phyloP scores from a whole-genome alignment of 202 grass and related monocot genomes.

The Schoenoplectus tabernaemontani region DNA sequence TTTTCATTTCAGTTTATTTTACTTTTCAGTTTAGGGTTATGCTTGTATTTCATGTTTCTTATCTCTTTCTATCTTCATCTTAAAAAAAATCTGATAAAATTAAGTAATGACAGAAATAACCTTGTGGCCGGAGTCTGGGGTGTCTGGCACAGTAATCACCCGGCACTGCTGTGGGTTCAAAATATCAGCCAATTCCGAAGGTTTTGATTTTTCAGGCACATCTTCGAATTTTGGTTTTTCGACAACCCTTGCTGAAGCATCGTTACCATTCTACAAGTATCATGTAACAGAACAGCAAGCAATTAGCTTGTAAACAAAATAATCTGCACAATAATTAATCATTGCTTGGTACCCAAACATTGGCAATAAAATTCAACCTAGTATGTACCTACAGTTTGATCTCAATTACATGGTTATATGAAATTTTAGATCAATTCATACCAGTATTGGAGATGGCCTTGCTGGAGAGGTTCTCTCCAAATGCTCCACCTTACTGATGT shows the following conservation, averaged over 20 bases:
- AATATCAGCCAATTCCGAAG: conserved; percentile 66
- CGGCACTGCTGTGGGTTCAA: conserved; percentile 66
- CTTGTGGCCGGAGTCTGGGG: conserved; percentile 62
- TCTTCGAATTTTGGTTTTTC: conserved; percentile 86
- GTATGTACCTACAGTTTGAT: background rate
- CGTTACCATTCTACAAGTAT: conserved; percentile 65
- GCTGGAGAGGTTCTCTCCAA: conserved; percentile 88
- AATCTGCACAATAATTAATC: background rate
- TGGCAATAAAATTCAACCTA: conserved; percentile 4
- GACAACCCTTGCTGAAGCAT: conserved; percentile 58
- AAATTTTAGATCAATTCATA: conserved; percentile 24
- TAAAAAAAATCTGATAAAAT: conserved; percentile 16
- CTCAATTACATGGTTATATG: background rate
- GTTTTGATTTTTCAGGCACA: conserved; percentile 59
- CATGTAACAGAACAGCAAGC: conserved; percentile 23
- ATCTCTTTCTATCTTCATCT: too few species aligned
- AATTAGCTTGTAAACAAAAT: conserved; percentile 14
- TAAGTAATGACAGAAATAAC: conserved; percentile 33
- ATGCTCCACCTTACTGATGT: conserved; percentile 62
- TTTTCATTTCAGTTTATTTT: too few species aligned
- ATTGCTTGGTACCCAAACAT: background rate
- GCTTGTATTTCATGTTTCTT: too few species aligned
- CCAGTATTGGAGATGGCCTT: conserved; percentile 67
- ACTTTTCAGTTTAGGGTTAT: too few species aligned
- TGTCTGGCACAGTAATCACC: conserved; percentile 80